Evolutionary conservation across 805 yeast species (phyloP), one percentile per base, ranked within the genome.

Genomic region (Metschnikowia reukaufii): DNA sequence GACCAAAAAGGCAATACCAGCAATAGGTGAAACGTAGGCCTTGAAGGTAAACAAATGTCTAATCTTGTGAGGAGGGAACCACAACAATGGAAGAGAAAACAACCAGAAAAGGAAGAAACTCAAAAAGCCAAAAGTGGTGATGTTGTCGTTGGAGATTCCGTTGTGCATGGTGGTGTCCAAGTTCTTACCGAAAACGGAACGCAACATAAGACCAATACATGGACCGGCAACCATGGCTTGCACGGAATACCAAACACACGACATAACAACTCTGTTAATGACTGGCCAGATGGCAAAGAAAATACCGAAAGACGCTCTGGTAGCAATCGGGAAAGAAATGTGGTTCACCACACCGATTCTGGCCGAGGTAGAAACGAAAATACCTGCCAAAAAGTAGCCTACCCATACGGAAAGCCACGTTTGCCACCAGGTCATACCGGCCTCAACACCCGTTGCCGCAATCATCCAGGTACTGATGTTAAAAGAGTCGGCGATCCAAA

Each of bases 391-490:
- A 16, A 74, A 60, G 64, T 89, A 89, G 6, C 96, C 96, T 15
- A 89, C 52, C 94, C 96, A 88, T 20, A 89, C 94, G 1, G 94
- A 79, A 32, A 89, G 68, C 95, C 96, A 89, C 10, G 86, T 82
- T 61, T 84, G 90, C 95, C 96, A 89, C 96, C 96, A 88, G 15
- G 84, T 78, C 66, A 89, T 69, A 18, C 82, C 80, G 44, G 75
- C 72, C 47, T 86, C 84, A 30, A 72, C 66, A 58, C 96, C 96
- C 0, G 96, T 86, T 7, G 92, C 83, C 2, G 96, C 96, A 57
- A 89, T 88, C 71, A 86, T 90, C 89, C 92, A 88, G 5, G 96
- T 88, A 64, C 87, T 88, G 61, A 89, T 82, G 67, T 89, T 89
- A 70, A 89, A 87, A 27, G 96, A 83, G 63, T 89, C 97, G 0